Evolutionary conservation across 2,329 filamentous ascomycete species (phyloP), one percentile per base, ranked within the genome.

Genomic region (Xylaria multiplex): DNA sequence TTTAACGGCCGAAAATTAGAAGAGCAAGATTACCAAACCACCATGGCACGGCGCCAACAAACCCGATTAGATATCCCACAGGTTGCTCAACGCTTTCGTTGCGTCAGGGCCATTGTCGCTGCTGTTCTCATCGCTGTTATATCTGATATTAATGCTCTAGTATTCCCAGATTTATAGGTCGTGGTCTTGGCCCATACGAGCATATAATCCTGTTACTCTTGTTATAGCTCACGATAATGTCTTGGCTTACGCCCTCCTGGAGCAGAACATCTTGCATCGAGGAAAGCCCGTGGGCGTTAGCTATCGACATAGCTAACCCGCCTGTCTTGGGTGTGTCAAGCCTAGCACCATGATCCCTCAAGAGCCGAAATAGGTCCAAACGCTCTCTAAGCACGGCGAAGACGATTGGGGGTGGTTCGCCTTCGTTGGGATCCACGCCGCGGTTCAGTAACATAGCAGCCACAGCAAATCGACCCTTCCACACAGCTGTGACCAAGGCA

Each of bases 261-360:
- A 59, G 52, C 19, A 69, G 52, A 9, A 67, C n/a, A 43, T 66
- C 65, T n/a, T 54, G 32, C 65, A 69, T 69, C 42, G 68, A 69
- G n/a, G 58, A 55, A 1, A 71, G 43, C 24, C 43, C 49, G 7
- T 68, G n/a, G 0, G 24, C 19, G 11, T 57, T 1, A 2, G 68
- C 65, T 14, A 71, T 1, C 0, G 30, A 22, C 69, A 70, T 68
- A 4, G 65, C 68, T 61, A 62, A 70, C 16, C 55, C 58, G 5
- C 69, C 67, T 3, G 65, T 69, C 24, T 69, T 65, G 1, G 67
- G 59, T 0, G 65, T 68, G 46, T 71, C 63, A 16, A 70, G 59
- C 40, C n/a, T 62, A 6, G 69, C 68, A 35, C 65, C 64, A 24
- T 58, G 22, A 19, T 64, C 27, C 6, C 65, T 64, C 19, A 71